Percentiles rank a stretch among this genome's conserved stretches.
phyloP scores from a whole-genome alignment of 1,139 yeast genomes.

The Lizanozyma gosingica region DNA sequence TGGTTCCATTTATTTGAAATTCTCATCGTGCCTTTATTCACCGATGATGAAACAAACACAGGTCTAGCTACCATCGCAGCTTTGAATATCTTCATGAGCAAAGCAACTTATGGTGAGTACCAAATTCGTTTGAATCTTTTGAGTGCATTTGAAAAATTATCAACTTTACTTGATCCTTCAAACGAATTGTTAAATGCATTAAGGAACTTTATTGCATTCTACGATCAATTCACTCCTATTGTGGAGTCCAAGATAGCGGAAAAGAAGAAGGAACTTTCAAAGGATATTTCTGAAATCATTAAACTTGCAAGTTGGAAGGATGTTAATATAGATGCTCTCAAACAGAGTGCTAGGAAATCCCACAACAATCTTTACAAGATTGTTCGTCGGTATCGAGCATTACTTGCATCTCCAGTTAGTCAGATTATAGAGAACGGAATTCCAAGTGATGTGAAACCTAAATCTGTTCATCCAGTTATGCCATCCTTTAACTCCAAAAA shows the following conservation, averaged over 20 bases:
- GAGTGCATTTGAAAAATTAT: conserved; percentile 39
- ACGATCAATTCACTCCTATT: conserved; percentile 49
- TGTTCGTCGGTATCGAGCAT: conserved; percentile 70
- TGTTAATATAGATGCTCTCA: conserved; percentile 85
- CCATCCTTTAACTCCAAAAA: background rate
- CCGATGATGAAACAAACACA: conserved; percentile 20
- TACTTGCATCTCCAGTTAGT: conserved; percentile 47
- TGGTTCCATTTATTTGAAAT: conserved; percentile 88
- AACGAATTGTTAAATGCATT: conserved; percentile 34
- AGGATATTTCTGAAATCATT: conserved; percentile 77
- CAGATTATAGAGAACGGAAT: conserved; percentile 59
- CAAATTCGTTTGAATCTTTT: conserved; percentile 47
- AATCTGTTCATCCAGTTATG: conserved; percentile 4
- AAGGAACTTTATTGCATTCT: conserved; percentile 54
- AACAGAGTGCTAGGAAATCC: conserved; percentile 86
- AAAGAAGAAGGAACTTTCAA: conserved; percentile 51
- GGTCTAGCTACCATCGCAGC: conserved; percentile 44
- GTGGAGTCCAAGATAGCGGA: conserved; percentile 37
- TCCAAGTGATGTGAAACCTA: conserved; percentile 8
- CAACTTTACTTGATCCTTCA: conserved; percentile 8
- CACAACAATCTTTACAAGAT: conserved; percentile 78
- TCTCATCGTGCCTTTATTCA: conserved; percentile 41
- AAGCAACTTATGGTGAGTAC: conserved; percentile 71
- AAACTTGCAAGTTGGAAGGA: conserved; percentile 95
- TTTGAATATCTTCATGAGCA: conserved; percentile 65